These are phyloP conservation scores for Bombardia bombarda DNA, from an alignment of 495 filamentous ascomycete species.

Conservation along the genomic window DNA sequence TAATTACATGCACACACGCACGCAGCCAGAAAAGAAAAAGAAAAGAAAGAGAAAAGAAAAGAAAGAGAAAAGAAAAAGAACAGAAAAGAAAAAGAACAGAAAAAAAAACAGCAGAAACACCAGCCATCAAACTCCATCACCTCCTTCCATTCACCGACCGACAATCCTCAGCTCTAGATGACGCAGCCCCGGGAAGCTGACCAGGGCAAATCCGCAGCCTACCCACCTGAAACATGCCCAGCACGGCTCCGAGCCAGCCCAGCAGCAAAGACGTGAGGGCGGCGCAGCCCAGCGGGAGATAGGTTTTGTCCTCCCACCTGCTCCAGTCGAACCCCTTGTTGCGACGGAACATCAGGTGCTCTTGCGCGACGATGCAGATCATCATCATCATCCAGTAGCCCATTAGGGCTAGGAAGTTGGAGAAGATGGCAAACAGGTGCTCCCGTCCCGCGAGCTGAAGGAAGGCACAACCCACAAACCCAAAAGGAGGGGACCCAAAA, in stretches of 20 bases:
- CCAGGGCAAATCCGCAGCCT: constrained; percentile 38
- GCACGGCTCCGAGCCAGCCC: constrained; percentile 60
- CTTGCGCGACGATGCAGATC: constrained; percentile 55
- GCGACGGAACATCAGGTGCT: constrained; percentile 55
- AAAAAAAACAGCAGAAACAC: too few species aligned
- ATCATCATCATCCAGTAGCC: constrained; percentile 66
- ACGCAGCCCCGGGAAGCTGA: constrained; percentile 44
- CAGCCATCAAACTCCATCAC: too few species aligned
- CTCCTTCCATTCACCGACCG: constrained; percentile 22
- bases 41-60: too few species aligned
- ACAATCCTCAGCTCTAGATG: constrained; percentile 40
- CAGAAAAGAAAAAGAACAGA: too few species aligned
- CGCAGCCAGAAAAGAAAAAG: too few species aligned
- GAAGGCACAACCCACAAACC: too few species aligned
- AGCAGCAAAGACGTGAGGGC: constrained; percentile 55
- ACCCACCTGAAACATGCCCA: constrained; percentile 61
- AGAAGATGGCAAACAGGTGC: constrained; percentile 55
- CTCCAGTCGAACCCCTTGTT: constrained; percentile 50
- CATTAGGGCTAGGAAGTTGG: constrained; percentile 67
- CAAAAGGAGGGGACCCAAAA: too few species aligned
- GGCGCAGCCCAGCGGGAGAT: constrained; percentile 56
- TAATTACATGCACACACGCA: too few species aligned
- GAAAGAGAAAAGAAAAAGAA: too few species aligned
- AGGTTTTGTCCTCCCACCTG: constrained; percentile 49
- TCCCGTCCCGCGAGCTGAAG: constrained; percentile 54